Conservation (phyloP, 140 eudicot genomes). For the Cichorium intybus region DNA sequence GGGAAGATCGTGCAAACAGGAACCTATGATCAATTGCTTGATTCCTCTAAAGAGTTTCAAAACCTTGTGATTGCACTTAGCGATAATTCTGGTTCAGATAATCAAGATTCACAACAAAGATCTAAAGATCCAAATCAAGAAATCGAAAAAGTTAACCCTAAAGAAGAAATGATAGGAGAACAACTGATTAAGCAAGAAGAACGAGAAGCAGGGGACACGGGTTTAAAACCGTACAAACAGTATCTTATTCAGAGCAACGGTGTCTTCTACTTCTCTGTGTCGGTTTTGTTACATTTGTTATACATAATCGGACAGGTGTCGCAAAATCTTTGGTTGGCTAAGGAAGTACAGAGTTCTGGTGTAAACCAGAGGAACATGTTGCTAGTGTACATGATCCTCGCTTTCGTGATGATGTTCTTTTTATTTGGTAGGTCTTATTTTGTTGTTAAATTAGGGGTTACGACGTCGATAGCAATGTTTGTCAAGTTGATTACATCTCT, state of each 20-base stretch:
- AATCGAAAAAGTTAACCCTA: slow-evolving; percentile 16
- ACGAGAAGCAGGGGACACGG: slow-evolving; percentile 54
- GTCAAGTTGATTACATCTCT: slow-evolving; percentile 44
- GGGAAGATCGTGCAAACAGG: slow-evolving; percentile 50
- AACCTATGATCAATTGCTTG: slow-evolving; percentile 43
- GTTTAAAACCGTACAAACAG: slow-evolving; percentile 54
- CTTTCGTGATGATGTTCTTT: slow-evolving; percentile 36
- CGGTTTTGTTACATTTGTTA: slow-evolving; percentile 32
- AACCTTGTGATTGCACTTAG: slow-evolving; percentile 47
- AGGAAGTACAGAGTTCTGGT: slow-evolving; percentile 30
- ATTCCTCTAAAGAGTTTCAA: slow-evolving; percentile 45
- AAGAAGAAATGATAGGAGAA: slow-evolving; percentile 32
- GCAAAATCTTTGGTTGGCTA: slow-evolving; percentile 55
- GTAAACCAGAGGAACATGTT: slow-evolving; percentile 27
- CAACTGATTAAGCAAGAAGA: slow-evolving; percentile 59
- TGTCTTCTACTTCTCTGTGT: slow-evolving; percentile 42
- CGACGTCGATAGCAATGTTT: slow-evolving; percentile 46
- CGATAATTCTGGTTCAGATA: slow-evolving; percentile 26
- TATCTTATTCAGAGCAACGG: slow-evolving; percentile 56
- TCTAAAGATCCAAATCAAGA: slow-evolving; percentile 25
- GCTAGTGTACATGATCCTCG: slow-evolving; percentile 37
- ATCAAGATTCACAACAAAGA: slow-evolving; percentile 19
- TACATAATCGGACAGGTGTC: slow-evolving; percentile 42
- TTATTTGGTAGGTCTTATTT: slow-evolving; percentile 47
- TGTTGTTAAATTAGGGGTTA: slow-evolving; percentile 38